These are phyloP conservation scores for Rhodotorula sp. DNA, from an alignment of 1,284 basidiomycete species.

Conservation along the genomic window DNA sequence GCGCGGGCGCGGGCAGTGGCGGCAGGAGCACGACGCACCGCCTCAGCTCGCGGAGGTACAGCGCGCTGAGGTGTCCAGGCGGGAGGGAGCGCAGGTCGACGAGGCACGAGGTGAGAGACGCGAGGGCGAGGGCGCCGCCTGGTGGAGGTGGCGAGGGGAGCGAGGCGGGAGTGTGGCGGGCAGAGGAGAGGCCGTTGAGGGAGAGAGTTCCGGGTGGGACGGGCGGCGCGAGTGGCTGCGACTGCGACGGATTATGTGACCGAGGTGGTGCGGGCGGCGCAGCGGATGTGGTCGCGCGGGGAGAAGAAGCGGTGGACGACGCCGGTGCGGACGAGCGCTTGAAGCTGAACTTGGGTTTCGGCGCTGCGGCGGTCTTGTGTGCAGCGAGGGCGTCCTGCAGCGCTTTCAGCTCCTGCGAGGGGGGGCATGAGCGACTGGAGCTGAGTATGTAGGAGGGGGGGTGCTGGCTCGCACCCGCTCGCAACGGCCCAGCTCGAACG, in stretches of 20 bases:
- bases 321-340: slow-evolving; percentile 3
- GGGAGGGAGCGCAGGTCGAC: slow-evolving; percentile 15
- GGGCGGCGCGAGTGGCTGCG: background rate
- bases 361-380: background rate
- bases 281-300: background rate
- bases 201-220: slow-evolving; percentile 14
- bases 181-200: background rate
- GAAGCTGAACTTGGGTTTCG: slow-evolving; percentile 38
- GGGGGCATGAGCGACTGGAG: background rate
- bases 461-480: slow-evolving; percentile 13
- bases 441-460: background rate
- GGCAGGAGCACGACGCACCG: slow-evolving; percentile 23
- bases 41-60: slow-evolving; percentile 19
- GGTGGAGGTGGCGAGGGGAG: background rate
- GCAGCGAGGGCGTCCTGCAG: background rate
- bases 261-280: background rate
- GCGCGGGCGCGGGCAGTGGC: too few species aligned
- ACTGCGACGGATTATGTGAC: background rate
- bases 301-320: background rate
- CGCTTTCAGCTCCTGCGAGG: slow-evolving; percentile 18
- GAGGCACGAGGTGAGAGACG: slow-evolving; percentile 7
- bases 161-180: slow-evolving; percentile 13
- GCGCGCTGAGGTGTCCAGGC: background rate
- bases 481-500: slow-evolving; percentile 23
- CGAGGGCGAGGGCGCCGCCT: slow-evolving; percentile 10